A percentile compares a stretch with the other conserved stretches of the same genome.
Evolutionary conservation across 805 yeast genomes (phyloP).

Genomic region (Barnettozyma sp.): DNA sequence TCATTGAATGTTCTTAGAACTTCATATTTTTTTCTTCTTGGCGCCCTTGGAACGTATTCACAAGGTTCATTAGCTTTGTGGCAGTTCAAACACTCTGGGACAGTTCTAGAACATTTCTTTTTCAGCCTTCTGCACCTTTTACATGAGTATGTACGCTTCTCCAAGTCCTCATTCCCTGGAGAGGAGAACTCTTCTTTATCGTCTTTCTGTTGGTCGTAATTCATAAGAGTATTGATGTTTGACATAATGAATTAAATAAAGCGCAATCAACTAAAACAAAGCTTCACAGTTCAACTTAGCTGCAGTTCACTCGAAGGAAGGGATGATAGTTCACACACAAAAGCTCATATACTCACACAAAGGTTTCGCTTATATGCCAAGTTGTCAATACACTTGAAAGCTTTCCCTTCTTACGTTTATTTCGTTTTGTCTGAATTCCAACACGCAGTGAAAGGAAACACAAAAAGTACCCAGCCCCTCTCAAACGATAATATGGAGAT

Average conservation of each 20-base stretch:
- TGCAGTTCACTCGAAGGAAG: too few species aligned
- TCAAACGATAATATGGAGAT: too few species aligned
- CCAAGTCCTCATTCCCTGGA: constrained; percentile 1
- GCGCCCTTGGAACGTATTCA: constrained; percentile 37
- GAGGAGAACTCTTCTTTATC: neutral
- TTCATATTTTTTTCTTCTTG: constrained; percentile 31
- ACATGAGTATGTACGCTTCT: constrained; percentile 32
- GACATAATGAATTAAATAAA: neutral
- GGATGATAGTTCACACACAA: too few species aligned
- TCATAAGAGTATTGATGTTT: constrained; percentile 3
- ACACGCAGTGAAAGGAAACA: too few species aligned
- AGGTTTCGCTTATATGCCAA: too few species aligned
- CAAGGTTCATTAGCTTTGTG: constrained; percentile 32
- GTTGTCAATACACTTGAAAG: too few species aligned
- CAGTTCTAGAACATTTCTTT: constrained; percentile 41
- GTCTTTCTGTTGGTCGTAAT: constrained; percentile 2
- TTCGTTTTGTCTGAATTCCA: too few species aligned
- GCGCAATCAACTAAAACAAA: too few species aligned
- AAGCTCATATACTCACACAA: too few species aligned
- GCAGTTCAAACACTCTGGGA: constrained; percentile 40
- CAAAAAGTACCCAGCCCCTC: too few species aligned
- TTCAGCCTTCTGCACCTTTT: constrained; percentile 41
- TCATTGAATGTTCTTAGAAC: constrained; percentile 23
- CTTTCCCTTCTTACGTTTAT: too few species aligned
- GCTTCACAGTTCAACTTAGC: too few species aligned